A percentile compares a stretch with the other conserved stretches of the same genome.
Evolutionary conservation across 140 eudicot species (phyloP).

Genomic region (Cichorium intybus): DNA sequence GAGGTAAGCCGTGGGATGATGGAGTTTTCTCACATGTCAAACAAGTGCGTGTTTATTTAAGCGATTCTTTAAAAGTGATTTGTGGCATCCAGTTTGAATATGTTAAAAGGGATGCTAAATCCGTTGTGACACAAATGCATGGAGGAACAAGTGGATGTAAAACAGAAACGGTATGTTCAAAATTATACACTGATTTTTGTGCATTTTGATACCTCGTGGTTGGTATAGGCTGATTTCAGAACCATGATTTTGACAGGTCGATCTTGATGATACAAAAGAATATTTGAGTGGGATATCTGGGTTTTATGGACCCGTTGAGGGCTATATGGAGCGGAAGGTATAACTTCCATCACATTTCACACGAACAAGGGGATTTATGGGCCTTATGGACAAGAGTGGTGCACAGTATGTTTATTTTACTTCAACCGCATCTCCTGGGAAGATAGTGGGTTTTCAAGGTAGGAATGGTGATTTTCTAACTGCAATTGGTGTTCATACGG

Average conservation of each 20-base stretch:
- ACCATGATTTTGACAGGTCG: constrained; percentile 4
- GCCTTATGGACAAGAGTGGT: constrained; percentile 29
- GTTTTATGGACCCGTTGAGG: constrained; percentile 28
- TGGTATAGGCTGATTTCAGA: neutral
- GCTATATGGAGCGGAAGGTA: constrained; percentile 10
- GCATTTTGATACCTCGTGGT: neutral
- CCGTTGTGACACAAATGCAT: constrained; percentile 17
- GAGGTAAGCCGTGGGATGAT: constrained; percentile 44
- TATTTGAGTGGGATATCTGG: constrained; percentile 26
- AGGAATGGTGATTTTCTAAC: constrained; percentile 10
- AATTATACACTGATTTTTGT: neutral
- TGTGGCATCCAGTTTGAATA: constrained; percentile 20
- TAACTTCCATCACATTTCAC: constrained; percentile 26
- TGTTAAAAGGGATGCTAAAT: constrained; percentile 15
- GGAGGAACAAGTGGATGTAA: constrained; percentile 24
- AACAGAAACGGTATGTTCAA: neutral
- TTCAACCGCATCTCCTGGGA: constrained; percentile 14
- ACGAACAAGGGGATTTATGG: constrained; percentile 27
- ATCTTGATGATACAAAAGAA: constrained; percentile 16
- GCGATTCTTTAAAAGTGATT: constrained; percentile 15
- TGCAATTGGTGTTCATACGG: constrained; percentile 36
- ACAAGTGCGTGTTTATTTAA: constrained; percentile 1
- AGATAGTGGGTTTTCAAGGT: constrained; percentile 35
- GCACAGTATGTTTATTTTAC: neutral
- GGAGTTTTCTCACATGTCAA: constrained; percentile 27